A percentile compares a stretch with the other conserved stretches of the same genome.
These are phyloP conservation scores for Heimioporus retisporus DNA, from an alignment of 1,284 basidiomycete genomes.

Conservation along the genomic window DNA sequence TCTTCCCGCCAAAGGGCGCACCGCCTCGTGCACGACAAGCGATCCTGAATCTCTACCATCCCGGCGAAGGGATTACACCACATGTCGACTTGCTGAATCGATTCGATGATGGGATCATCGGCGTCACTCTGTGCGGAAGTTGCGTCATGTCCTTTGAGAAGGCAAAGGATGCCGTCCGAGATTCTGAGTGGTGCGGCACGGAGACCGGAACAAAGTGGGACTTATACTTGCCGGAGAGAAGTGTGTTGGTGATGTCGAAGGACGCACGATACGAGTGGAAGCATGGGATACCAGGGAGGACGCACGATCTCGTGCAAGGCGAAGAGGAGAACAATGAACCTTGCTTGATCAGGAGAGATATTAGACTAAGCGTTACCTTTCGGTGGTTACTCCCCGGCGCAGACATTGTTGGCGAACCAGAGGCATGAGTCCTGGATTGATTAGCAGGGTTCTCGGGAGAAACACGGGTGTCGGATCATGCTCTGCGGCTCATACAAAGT, in stretches of 20 bases:
- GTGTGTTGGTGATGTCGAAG: conserved; percentile 75
- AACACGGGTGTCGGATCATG: conserved; percentile 8
- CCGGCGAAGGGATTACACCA: conserved; percentile 83
- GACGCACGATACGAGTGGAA: conserved; percentile 80
- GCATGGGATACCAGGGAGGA: conserved; percentile 69
- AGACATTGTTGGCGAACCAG: conserved; percentile 71
- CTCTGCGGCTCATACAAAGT: conserved; percentile 12
- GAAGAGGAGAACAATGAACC: conserved; percentile 38
- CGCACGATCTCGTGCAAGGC: conserved; percentile 57
- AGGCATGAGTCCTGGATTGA: conserved; percentile 22
- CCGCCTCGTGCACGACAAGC: conserved; percentile 71
- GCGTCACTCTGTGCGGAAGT: conserved; percentile 77
- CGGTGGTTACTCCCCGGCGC: conserved; percentile 83
- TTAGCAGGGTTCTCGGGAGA: conserved; percentile 9
- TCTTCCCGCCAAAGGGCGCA: conserved; percentile 58
- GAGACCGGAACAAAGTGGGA: conserved; percentile 43
- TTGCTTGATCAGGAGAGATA: conserved; percentile 60
- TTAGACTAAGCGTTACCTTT: conserved; percentile 81
- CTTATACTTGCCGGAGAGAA: conserved; percentile 73
- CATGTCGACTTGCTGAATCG: conserved; percentile 83
- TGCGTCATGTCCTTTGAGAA: conserved; percentile 79
- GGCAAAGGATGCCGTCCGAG: conserved; percentile 28
- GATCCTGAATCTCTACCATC: conserved; percentile 83
- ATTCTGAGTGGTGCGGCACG: conserved; percentile 1
- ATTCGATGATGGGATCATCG: conserved; percentile 85